phyloP scores from a whole-genome alignment of 1,139 yeast genomes.

The Blastobotrys ciferrii region DNA sequence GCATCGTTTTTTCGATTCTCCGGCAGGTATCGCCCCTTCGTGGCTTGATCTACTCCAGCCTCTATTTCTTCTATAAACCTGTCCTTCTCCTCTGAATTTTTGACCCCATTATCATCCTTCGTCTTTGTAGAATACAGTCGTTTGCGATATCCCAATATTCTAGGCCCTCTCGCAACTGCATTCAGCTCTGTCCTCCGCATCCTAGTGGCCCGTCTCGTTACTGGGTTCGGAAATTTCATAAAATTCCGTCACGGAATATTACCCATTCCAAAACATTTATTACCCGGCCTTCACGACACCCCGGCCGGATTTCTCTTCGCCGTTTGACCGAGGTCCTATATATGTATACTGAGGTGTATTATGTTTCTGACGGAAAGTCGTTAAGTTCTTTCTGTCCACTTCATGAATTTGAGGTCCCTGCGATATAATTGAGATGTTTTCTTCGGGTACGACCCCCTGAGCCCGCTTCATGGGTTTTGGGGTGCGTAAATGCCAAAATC shows the following conservation, averaged over 20 bases:
- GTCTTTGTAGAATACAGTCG: not conserved
- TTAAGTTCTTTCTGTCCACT: no score
- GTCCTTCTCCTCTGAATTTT: not conserved
- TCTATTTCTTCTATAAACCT: conserved; percentile 1
- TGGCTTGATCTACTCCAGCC: conserved; percentile 4
- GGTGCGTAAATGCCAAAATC: no score
- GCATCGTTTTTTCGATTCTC: conserved; percentile 3
- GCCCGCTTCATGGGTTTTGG: no score
- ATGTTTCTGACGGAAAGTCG: no score
- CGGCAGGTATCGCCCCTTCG: conserved; percentile 7
- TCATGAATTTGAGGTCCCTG: no score
- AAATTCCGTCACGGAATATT: not conserved
- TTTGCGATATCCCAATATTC: not conserved
- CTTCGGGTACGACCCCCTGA: no score
- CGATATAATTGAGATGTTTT: no score
- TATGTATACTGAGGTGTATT: no score
- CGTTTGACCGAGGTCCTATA: not conserved
- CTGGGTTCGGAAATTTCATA: not conserved
- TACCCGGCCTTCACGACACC: not conserved
- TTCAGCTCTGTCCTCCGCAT: not conserved
- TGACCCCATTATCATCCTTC: not conserved
- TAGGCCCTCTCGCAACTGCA: not conserved
- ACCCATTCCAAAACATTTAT: not conserved
- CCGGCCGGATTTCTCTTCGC: not conserved
- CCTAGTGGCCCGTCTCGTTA: not conserved